Evolutionary conservation across 1,284 basidiomycete genomes (phyloP).

Genomic region (Blastosporella zonata): DNA sequence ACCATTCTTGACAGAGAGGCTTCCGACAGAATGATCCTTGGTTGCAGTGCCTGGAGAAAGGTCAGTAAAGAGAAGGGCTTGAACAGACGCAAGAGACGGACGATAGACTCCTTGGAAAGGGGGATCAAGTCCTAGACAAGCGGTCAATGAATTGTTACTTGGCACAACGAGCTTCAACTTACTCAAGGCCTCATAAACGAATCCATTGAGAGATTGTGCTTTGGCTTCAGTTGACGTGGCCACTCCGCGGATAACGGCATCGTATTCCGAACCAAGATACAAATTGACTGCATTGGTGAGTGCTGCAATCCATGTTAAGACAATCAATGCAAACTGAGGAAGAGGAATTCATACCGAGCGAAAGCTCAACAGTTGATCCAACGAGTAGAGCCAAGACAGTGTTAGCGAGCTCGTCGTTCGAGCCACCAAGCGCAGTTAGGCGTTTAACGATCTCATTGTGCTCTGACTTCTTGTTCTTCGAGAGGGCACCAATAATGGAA

Average conservation of each 20-base stretch:
- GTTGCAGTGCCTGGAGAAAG: conserved; percentile 40
- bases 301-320: conserved; percentile 20
- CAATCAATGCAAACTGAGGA: background rate
- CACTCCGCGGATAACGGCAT: conserved; percentile 38
- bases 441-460: conserved; percentile 54
- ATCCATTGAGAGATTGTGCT: conserved; percentile 43
- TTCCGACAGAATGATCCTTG: conserved; percentile 41
- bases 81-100: conserved; percentile 26
- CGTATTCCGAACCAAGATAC: conserved; percentile 49
- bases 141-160: background rate
- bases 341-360: conserved; percentile 44
- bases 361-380: conserved; percentile 63
- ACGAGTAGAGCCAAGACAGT: conserved; percentile 70
- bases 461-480: conserved; percentile 43
- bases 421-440: conserved; percentile 51
- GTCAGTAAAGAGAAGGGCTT: background rate
- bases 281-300: conserved; percentile 51
- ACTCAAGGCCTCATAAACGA: conserved; percentile 68
- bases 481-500: conserved; percentile 48
- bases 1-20: conserved; percentile 39
- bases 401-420: conserved; percentile 61
- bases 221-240: conserved; percentile 36
- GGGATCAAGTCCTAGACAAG: conserved; percentile 40
- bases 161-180: conserved; percentile 25
- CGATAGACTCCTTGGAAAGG: conserved; percentile 52